Evolutionary conservation across 495 filamentous ascomycete species (phyloP), one percentile per base, ranked within the genome.

Genomic region (Penicillium egyptiacum): DNA sequence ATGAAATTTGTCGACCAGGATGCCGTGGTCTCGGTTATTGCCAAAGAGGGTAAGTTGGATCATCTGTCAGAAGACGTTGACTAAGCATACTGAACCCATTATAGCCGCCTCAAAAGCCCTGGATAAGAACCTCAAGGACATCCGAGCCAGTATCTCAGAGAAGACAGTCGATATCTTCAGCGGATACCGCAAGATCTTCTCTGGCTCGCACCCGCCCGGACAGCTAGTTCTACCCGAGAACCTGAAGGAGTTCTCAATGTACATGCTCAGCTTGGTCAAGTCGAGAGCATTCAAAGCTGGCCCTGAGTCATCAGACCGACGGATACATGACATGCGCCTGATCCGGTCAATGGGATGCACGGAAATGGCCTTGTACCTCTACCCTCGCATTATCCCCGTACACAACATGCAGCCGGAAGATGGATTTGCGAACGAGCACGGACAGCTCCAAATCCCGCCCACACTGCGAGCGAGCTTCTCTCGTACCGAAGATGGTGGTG

Each of bases 181-280:
- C 20, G 86, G 87, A 58, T 97, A 98, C 71, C 86, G 94, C 59
- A 97, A 95, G 80, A 88, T 93, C 64, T 91, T 88, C 66, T 87
- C 91, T 0, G 86, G 82, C 30, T 86, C 88, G 3, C 90, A 96
- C 65, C 92, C 94, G 9, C 91, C 94, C 8, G 90, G 92, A 12
- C 92, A 99, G 67, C 81, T 99, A 37, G 89, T 99, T 48, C 84
- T 99, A 66, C 94, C 94, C 0, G 95, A 99, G 71, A 89, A 92
- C 45, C 80, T 99, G 22, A 99, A 98, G 66, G 94, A 99, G 64
- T 94, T 97, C 66, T 85, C 86, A 50, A 96, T 99, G 93, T 98
- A 92, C 72, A 92, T 95, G 74, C 84, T 99, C n/a, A 86, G 88
- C 51, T 73, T 99, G 63, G 71, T 96, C 58, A 99, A 98, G 71